Evolutionary conservation across 208 protist species (phyloP), one percentile per base, ranked within the genome.

Genomic region (Crithidia thermophila): DNA sequence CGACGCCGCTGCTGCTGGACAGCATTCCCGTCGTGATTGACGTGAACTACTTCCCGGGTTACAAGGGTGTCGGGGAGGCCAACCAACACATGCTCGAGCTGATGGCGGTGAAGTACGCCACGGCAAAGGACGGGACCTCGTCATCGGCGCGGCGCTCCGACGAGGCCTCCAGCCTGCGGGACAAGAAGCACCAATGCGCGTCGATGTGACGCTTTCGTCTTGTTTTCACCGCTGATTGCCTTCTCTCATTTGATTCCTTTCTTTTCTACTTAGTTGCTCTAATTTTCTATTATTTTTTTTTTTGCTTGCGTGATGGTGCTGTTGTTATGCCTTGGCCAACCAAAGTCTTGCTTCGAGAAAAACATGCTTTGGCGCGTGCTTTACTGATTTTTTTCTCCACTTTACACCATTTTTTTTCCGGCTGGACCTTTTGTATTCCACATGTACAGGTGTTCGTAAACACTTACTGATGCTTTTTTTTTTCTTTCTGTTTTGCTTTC

Each of bases 31-130:
- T 91, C 3, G 70, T 94, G 9, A 79, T 96, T 18, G 90, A 96
- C 49, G 77, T 93, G 13, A 96, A 96, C 71, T 96, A 91, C 84
- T 96, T 93, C 56, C 90, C 90, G 2, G 79, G 90, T 16, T 96
- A 84, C 72, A 76, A 73, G n/a, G 87, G 84, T 13, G 69, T 92
- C 59, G 46, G 28, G 33, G 62, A 82, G 37, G 81, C 74, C 1
- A 77, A 79, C 50, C 72, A 75, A 21, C 36, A 77, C 55, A 62
- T 93, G 49, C 56, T 91, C 40, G 75, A 83, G 42, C 57, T 87
- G 16, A 82, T 91, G 6, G 56, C 67, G 18, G 18, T 30, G 18
- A 53, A 47, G 25, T 14, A 40, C n/a, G 18, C 39, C 27, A 25
- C 45, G 28, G 36, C 51, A 21, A 53, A 46, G 40, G 25, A 36